Conservation (phyloP, 306 rosid genomes). For the Astragalus glycyphyllos region DNA sequence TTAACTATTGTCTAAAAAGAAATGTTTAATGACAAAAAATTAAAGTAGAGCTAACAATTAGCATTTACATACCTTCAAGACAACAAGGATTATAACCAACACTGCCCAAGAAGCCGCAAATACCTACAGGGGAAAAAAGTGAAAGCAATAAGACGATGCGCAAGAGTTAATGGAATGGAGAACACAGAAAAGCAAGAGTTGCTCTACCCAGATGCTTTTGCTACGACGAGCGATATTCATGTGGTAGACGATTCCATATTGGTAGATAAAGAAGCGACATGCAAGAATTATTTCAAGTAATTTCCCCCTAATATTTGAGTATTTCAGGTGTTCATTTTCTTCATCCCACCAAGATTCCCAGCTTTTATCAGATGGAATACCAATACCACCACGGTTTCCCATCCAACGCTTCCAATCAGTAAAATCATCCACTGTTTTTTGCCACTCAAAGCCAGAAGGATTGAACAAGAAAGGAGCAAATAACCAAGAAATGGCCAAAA, state of each 20-base stretch:
- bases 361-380: slow-evolving; percentile 79
- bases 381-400: slow-evolving; percentile 99
- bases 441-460: slow-evolving; percentile 98
- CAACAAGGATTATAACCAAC: slow-evolving; percentile 65
- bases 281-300: slow-evolving; percentile 80
- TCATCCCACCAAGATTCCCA: slow-evolving; percentile 99
- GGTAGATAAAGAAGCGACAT: slow-evolving; percentile 85
- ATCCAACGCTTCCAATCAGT: slow-evolving; percentile 98
- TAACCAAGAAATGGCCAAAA: slow-evolving; percentile 90
- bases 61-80: slow-evolving; percentile 73
- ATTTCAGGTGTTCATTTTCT: slow-evolving; percentile 89
- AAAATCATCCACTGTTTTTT: slow-evolving; percentile 98
- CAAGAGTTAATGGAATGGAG: slow-evolving; percentile 29
- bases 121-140: slow-evolving; percentile 56
- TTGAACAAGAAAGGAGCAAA: slow-evolving; percentile 97
- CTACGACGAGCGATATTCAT: slow-evolving; percentile 75
- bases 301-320: slow-evolving; percentile 77
- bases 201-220: slow-evolving; percentile 72
- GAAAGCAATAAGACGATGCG: slow-evolving; percentile 39
- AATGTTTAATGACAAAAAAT: neutral
- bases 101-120: slow-evolving; percentile 91
- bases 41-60: slow-evolving; percentile 3
- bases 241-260: slow-evolving; percentile 93
- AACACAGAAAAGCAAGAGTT: slow-evolving; percentile 33
- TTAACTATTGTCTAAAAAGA: slow-evolving; percentile 6